phyloP scores from a whole-genome alignment of 2,329 filamentous ascomycete genomes.

The Falciphora oryzae region DNA sequence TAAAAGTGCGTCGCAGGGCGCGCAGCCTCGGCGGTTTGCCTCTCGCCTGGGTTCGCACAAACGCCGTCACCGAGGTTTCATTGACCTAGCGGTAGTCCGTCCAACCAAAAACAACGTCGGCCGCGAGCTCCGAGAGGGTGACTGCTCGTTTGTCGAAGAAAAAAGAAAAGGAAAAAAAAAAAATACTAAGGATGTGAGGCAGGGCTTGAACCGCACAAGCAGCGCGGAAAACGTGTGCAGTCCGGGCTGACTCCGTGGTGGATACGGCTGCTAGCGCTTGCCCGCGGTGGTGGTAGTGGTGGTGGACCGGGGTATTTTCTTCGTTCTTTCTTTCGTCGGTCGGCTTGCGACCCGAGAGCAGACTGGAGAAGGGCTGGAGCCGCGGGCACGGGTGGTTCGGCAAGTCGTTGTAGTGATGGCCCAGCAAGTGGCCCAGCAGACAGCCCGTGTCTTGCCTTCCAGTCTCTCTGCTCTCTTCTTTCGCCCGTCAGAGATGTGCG shows the following conservation, averaged over 20 bases:
- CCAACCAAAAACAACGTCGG: neutral
- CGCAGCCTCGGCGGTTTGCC: neutral
- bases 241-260: neutral
- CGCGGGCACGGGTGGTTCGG: no score
- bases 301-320: no score
- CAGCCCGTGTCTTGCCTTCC: no score
- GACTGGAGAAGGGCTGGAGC: no score
- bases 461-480: neutral
- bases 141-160: neutral
- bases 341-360: no score
- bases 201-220: neutral
- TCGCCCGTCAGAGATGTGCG: no score
- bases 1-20: neutral
- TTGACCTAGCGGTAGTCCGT: neutral
- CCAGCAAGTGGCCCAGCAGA: no score
- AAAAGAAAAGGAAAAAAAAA: slow-evolving; percentile 6
- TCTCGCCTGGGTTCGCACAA: neutral
- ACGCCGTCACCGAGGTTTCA: neutral
- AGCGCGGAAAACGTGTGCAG: neutral
- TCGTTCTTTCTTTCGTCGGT: no score
- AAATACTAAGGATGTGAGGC: neutral
- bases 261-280: neutral
- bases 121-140: neutral
- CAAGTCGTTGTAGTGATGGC: no score
- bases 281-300: no score